Evolutionary conservation across 805 yeast species (phyloP).

Genomic region (Spathaspora gorwiae): DNA sequence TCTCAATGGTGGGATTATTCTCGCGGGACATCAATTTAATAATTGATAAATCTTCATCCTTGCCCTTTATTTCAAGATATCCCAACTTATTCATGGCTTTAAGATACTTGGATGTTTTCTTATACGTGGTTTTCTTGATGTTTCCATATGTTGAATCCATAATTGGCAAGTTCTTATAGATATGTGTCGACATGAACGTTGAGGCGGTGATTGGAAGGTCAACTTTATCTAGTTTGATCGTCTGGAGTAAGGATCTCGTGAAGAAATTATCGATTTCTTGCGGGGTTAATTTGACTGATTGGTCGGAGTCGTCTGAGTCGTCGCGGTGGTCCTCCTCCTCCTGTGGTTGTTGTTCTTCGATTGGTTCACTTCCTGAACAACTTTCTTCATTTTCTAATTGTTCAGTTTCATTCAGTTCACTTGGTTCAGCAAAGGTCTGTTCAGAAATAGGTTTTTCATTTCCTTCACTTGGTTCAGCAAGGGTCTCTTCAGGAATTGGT

Average conservation of each 20-base stretch:
- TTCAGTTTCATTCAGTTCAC: too few relatives aligned
- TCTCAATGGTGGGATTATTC: conserved; percentile 44
- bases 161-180: conserved; percentile 70
- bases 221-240: conserved; percentile 54
- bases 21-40: conserved; percentile 41
- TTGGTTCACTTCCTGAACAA: not conserved
- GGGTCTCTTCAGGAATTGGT: not conserved
- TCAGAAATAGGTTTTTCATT: not conserved
- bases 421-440: not conserved
- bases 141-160: conserved; percentile 50
- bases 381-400: not conserved
- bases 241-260: conserved; percentile 63
- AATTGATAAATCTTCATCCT: conserved; percentile 73
- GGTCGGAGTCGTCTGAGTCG: conserved; percentile 14
- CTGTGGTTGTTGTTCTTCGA: not conserved
- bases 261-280: conserved; percentile 76
- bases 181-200: conserved; percentile 64
- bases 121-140: conserved; percentile 83
- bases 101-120: conserved; percentile 77
- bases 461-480: not conserved
- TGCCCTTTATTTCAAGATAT: conserved; percentile 69
- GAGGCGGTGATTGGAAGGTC: conserved; percentile 71
- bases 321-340: conserved; percentile 23
- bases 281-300: conserved; percentile 37
- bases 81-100: conserved; percentile 81